These are phyloP conservation scores for Magnaporthales sp. DNA, from an alignment of 2,329 filamentous ascomycete genomes.

Conservation along the genomic window DNA sequence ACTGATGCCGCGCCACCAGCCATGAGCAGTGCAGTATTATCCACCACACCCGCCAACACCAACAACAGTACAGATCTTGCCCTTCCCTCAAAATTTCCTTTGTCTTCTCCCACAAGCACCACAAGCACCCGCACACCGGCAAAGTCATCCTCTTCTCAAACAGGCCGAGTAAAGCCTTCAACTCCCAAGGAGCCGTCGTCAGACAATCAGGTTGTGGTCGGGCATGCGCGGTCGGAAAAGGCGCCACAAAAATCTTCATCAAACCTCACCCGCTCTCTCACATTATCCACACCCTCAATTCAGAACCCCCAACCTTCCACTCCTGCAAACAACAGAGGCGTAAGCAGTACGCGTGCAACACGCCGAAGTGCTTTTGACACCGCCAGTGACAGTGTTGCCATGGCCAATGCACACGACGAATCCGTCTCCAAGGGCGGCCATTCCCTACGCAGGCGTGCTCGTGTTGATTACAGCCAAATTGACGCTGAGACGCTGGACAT, in stretches of 20 bases:
- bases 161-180: background rate
- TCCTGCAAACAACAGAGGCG: constrained; percentile 10
- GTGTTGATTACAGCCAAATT: constrained; percentile 49
- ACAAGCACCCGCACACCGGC: background rate
- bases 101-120: background rate
- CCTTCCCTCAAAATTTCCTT: background rate
- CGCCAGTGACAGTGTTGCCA: constrained; percentile 8
- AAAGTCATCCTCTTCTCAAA: background rate
- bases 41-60: background rate
- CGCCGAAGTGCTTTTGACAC: constrained; percentile 14
- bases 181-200: background rate
- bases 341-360: constrained; percentile 19
- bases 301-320: constrained; percentile 14
- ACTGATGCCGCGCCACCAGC: background rate
- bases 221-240: constrained; percentile 9
- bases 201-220: background rate
- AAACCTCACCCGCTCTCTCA: constrained; percentile 23
- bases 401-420: constrained; percentile 30
- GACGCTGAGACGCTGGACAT: constrained; percentile 18
- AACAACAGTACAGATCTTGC: background rate
- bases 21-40: background rate
- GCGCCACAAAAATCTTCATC: constrained; percentile 20
- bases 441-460: constrained; percentile 46
- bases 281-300: constrained; percentile 25
- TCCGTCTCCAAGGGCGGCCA: constrained; percentile 47